Conservation (phyloP, 2,329 filamentous ascomycete species). For the Paracorniculantispora psalliotae region DNA sequence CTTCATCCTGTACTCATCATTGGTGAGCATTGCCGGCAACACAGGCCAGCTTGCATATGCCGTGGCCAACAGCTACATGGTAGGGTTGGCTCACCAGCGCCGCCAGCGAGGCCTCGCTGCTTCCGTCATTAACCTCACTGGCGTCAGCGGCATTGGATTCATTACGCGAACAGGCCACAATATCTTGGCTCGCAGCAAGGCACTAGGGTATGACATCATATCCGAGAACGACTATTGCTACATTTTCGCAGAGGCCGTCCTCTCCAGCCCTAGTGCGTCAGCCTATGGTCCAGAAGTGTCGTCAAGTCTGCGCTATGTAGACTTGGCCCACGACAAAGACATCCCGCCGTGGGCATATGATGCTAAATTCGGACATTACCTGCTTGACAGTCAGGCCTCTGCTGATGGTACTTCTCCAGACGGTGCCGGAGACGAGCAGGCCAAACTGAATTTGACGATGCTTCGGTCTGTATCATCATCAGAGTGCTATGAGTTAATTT, state of each 20-base stretch:
- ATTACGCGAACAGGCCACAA: slow-evolving; percentile 21
- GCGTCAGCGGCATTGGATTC: slow-evolving; percentile 33
- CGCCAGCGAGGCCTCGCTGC: slow-evolving; percentile 32
- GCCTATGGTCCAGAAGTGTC: slow-evolving; percentile 1
- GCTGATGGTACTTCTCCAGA: neutral
- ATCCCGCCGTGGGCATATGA: neutral
- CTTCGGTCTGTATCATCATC: neutral
- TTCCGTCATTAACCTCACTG: slow-evolving; percentile 20
- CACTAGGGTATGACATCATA: slow-evolving; percentile 4
- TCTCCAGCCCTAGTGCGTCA: neutral
- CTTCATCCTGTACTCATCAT: slow-evolving; percentile 15
- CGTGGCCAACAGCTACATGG: slow-evolving; percentile 26
- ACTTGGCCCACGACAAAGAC: neutral
- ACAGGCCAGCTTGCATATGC: slow-evolving; percentile 16
- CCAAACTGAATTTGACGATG: neutral
- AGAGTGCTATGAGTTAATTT: neutral
- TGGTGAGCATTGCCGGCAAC: slow-evolving; percentile 6
- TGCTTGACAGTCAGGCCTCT: neutral
- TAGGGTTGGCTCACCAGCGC: slow-evolving; percentile 31
- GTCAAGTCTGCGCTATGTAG: slow-evolving; percentile 1
- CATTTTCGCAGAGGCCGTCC: slow-evolving; percentile 18
- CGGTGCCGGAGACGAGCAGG: neutral
- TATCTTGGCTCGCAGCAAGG: neutral
- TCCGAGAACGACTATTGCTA: slow-evolving; percentile 16
- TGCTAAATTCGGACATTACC: slow-evolving; percentile 13